Percentiles rank a stretch among this genome's conserved stretches.
Conservation (phyloP, 176 grass and related monocot species). For the Phoenix dactylifera region DNA sequence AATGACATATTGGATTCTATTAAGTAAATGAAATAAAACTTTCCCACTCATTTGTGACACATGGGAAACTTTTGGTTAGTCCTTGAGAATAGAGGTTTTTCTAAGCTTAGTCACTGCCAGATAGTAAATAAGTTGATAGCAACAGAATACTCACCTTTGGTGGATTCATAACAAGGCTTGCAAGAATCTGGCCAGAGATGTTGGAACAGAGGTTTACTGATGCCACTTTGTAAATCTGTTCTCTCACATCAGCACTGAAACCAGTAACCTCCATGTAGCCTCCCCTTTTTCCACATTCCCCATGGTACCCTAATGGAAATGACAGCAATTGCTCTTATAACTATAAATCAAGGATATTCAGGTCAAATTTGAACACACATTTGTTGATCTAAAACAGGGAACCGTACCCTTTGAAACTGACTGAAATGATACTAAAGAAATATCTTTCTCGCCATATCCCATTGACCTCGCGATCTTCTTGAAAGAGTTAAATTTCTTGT, state of each 20-base stretch:
- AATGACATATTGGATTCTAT: no score
- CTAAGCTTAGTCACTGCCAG: no score
- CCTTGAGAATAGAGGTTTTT: no score
- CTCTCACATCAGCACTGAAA: conserved; percentile 84
- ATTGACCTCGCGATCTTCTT: conserved; percentile 87
- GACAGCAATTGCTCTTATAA: background rate
- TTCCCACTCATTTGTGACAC: no score
- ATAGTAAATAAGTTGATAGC: no score
- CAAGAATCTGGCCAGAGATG: conserved; percentile 82
- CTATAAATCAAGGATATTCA: no score
- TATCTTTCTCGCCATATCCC: conserved; percentile 70
- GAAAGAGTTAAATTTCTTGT: conserved; percentile 86
- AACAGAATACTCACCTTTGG: conserved; percentile 57
- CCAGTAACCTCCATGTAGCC: conserved; percentile 98
- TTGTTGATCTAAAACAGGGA: background rate
- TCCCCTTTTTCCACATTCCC: conserved; percentile 98
- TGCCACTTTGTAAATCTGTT: conserved; percentile 96
- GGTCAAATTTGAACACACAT: no score
- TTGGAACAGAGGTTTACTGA: conserved; percentile 97
- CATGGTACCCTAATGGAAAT: conserved; percentile 59
- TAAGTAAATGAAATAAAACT: no score
- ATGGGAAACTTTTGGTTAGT: no score
- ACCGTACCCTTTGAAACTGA: conserved; percentile 80
- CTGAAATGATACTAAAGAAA: conserved; percentile 77
- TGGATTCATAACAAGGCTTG: conserved; percentile 95